Evolutionary conservation across 78 protist genomes (phyloP).

Genomic region (Planoprotostelium fungivorum): DNA sequence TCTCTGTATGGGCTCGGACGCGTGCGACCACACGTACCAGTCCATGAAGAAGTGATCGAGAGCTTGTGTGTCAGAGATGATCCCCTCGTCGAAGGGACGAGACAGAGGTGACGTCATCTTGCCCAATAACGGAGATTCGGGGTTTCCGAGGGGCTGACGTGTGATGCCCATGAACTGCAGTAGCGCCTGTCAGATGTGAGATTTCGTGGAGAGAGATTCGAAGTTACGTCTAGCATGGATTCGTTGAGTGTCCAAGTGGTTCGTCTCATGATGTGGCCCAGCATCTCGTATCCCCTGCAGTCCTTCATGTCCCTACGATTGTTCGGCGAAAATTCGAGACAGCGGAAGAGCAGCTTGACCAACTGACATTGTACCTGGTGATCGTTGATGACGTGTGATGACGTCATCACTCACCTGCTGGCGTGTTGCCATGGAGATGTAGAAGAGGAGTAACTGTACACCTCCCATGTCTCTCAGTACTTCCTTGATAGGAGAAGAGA

Average conservation of each 20-base stretch:
- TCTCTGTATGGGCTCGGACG: conserved; percentile 20
- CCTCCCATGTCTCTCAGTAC: conserved; percentile 34
- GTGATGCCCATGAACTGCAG: too few relatives aligned
- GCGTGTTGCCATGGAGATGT: background rate
- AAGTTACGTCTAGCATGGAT: background rate
- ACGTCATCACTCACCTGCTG: too few relatives aligned
- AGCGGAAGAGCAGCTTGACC: background rate
- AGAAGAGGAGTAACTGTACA: conserved; percentile 31
- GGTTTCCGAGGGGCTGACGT: too few relatives aligned
- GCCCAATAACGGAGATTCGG: conserved; percentile 42
- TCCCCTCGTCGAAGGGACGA: conserved; percentile 31
- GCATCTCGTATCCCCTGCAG: conserved; percentile 39
- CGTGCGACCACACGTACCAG: conserved; percentile 50
- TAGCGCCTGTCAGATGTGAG: too few relatives aligned
- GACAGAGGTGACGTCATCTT: conserved; percentile 29
- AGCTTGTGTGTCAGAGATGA: conserved; percentile 30
- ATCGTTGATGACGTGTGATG: too few relatives aligned
- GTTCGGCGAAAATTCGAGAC: conserved; percentile 7
- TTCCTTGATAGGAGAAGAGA: conserved; percentile 13
- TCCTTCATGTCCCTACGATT: conserved; percentile 50
- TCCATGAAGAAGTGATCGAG: conserved; percentile 46
- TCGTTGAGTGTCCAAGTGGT: conserved; percentile 35
- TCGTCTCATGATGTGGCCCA: conserved; percentile 27
- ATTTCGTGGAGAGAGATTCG: too few relatives aligned
- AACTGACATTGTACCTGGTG: background rate